Evolutionary conservation across 1,139 yeast genomes (phyloP), one percentile per base, ranked within the genome.

Genomic region (Tardiomyces blankii): DNA sequence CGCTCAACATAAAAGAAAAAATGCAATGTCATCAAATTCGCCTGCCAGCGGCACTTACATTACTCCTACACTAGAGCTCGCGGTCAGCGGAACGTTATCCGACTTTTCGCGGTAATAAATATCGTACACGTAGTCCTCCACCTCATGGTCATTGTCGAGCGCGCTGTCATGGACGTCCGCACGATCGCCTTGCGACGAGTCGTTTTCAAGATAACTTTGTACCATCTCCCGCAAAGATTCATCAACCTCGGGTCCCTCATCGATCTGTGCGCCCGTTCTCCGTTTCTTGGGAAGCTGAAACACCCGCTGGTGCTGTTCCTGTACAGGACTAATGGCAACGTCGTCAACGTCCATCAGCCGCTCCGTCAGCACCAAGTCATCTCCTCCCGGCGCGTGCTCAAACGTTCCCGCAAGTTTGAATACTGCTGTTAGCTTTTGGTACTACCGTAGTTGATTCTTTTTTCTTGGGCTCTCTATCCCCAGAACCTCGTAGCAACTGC

Each of bases 81-180:
- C 47, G 6, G 49, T 43, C 42, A 49, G 39, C 19, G 39, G 39
- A n/a, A 14, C 11, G 13, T 14, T 35, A 32, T 48, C 54, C 40
- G 74, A 70, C 48, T 67, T 66, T 51, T 78, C 78, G 52, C 86
- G 63, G 65, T 76, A 69, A 72, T 89, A 89, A 18, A 89, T 88
- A 65, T 89, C 98, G 59, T 87, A 91, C 18, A 89, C 97, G 54
- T 85, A 89, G 35, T 84, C 95, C 16, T 75, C 70, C n/a, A 71
- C 70, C 19, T 70, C 69, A 18, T 54, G 56, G 25, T 61, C 66
- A 2, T 49, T 11, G n/a, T 30, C 35, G 16, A 30, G n/a, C 16
- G 35, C 35, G 16, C 35, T 30, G 16, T 30, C 35, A 9, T 30
- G 35, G n/a, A 14, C n/a, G 35, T 13, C 16, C n/a, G 35, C 35